A percentile compares a stretch with the other conserved stretches of the same genome.
phyloP scores from a whole-genome alignment of 345 rosid genomes.

The Psidium guajava region DNA sequence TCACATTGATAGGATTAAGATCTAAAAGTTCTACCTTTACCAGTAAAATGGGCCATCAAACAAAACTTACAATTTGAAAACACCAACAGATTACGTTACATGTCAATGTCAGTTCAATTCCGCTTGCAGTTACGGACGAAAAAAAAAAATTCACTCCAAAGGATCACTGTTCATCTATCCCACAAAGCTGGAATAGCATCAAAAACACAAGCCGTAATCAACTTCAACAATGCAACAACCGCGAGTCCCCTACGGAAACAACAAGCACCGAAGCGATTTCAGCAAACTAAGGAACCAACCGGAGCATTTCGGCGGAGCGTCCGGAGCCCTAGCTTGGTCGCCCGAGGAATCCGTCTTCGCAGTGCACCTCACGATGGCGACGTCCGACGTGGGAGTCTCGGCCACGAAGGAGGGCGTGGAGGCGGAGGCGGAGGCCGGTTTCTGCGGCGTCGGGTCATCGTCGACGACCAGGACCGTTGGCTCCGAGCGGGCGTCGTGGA shows the following conservation, averaged over 20 bases:
- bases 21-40: neutral
- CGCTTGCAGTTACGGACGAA: neutral
- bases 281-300: conserved; percentile 18
- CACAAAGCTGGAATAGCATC: neutral
- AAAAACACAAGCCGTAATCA: neutral
- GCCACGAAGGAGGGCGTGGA: conserved; percentile 36
- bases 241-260: neutral
- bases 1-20: neutral
- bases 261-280: neutral
- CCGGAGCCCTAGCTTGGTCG: conserved; percentile 13
- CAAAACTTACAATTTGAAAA: neutral
- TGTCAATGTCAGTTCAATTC: neutral
- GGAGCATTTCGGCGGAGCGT: conserved; percentile 7
- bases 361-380: conserved; percentile 29
- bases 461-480: conserved; percentile 33
- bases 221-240: neutral
- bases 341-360: neutral
- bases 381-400: conserved; percentile 56
- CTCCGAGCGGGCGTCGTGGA: neutral
- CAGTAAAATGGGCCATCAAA: neutral
- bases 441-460: conserved; percentile 51
- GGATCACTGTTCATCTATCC: neutral
- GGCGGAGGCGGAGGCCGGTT: conserved; percentile 9
- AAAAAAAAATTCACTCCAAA: neutral
- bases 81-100: neutral